Base-by-base conservation (phyloP, 1,284 basidiomycete species). In the Leccinum griseonigrum region DNA sequence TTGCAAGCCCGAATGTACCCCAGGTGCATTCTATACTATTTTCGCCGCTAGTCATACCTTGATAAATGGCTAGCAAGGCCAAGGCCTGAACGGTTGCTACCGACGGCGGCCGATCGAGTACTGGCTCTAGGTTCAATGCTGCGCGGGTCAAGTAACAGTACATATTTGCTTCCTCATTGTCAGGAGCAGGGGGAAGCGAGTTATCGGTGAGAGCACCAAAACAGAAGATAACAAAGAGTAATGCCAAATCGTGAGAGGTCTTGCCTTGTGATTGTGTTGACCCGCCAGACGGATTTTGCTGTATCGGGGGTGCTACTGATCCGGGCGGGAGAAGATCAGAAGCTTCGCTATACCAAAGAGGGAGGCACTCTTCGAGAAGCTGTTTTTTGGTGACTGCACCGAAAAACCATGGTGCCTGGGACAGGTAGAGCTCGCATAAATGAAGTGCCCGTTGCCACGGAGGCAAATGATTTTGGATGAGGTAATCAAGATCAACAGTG, bases 361-460 rank as follows among this genome's bases (percentile, higher is more conserved):
- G 88, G 16, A 90, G 75, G 32, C 86, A 74, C 64, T 90, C 88
- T 60, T 87, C 83, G n/a, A 80, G 65, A 22, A 90, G 74, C 62
- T 90, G 88, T 14, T 76, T 76, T 43, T 77, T 76, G 2, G 85
- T 85, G 31, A 90, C 83, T 0, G 87, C 85, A 34, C 87, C 85
- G 64, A 88, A 90, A 70, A 90, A 89, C 89, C 89, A 91, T 0
- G 87, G 86, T 2, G 87, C 86, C 67, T 87, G 85, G 28, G 87
- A 84, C 55, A 90, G 79, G 71, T 91, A 91, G 13, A 88, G 78
- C 28, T 84, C 79, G 65, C 81, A 81, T 29, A 90, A 77, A 18
- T 81, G 78, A 51, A 73, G 76, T 2, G 85, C 84, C 54, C 86
- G 84, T 4, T 75, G 69, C 79, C 83, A 87, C 0, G 81, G 73